Conservation (phyloP, 352 stramenopile species). For the Phytopythium montanum region DNA sequence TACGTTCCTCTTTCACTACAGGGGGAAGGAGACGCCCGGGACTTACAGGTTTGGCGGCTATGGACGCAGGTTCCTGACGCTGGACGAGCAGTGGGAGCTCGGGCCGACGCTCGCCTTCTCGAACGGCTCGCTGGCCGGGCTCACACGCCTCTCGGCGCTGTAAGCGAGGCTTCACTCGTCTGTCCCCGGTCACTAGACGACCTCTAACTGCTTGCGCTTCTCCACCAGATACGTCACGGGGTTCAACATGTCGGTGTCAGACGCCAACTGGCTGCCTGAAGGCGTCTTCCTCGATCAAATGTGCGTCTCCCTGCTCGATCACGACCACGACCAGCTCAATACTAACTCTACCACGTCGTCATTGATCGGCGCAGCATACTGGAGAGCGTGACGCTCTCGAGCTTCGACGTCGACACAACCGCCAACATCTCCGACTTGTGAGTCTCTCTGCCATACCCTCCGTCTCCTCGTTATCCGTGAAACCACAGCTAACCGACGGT, state of each 20-base stretch:
- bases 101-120: slow-evolving; percentile 15
- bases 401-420: slow-evolving; percentile 26
- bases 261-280: slow-evolving; percentile 28
- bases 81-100: slow-evolving; percentile 10
- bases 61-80: slow-evolving; percentile 13
- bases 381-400: slow-evolving; percentile 28
- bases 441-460: slow-evolving; percentile 4
- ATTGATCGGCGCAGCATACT: slow-evolving; percentile 30
- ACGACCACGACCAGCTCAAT: not conserved
- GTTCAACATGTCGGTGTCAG: slow-evolving; percentile 38
- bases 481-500: not conserved
- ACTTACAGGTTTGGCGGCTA: not conserved
- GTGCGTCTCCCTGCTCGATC: slow-evolving; percentile 14
- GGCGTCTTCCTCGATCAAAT: slow-evolving; percentile 28
- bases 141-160: slow-evolving; percentile 26
- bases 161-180: slow-evolving; percentile 2
- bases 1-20: slow-evolving; percentile 9
- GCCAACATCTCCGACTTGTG: slow-evolving; percentile 37
- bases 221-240: slow-evolving; percentile 24
- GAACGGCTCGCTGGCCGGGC: slow-evolving; percentile 14
- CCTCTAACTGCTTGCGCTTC: not conserved
- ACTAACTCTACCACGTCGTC: not conserved
- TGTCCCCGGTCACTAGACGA: too few species aligned
- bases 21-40: not conserved
- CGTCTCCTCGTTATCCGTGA: too few species aligned